A percentile compares a stretch with the other conserved stretches of the same genome.
phyloP scores from a whole-genome alignment of 257 asterid genomes.

The Salvia hispanica region DNA sequence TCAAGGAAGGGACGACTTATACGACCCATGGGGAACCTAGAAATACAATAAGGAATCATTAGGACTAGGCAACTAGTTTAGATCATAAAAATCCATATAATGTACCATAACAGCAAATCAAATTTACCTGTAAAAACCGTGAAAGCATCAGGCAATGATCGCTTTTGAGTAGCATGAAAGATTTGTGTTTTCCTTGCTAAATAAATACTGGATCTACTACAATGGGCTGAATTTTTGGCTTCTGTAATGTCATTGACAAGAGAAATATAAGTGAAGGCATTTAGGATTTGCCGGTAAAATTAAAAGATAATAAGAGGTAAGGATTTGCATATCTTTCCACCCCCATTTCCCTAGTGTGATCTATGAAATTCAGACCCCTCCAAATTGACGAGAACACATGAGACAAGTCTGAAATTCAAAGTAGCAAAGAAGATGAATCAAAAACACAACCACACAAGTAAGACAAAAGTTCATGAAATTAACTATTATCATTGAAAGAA shows the following conservation, averaged over 20 bases:
- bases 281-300: not conserved
- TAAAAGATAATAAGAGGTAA: conserved; percentile 33
- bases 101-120: not conserved
- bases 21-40: conserved; percentile 97
- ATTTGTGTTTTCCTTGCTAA: conserved; percentile 86
- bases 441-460: not conserved
- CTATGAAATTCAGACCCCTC: conserved; percentile 90
- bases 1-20: conserved; percentile 84
- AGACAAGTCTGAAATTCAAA: conserved; percentile 69
- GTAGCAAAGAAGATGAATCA: conserved; percentile 18
- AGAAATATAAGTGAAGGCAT: conserved; percentile 28
- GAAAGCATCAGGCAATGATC: conserved; percentile 90
- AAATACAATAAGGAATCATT: conserved; percentile 22
- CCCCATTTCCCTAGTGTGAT: conserved; percentile 95
- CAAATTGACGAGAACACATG: conserved; percentile 87
- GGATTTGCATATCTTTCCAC: conserved; percentile 92
- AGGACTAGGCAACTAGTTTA: conserved; percentile 15
- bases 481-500: not conserved
- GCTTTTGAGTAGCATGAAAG: conserved; percentile 87
- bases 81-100: not conserved
- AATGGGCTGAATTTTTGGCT: conserved; percentile 70
- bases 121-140: conserved; percentile 77
- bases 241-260: conserved; percentile 49
- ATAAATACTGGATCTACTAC: conserved; percentile 91
- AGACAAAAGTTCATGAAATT: conserved; percentile 13